Conservation (phyloP, 768 basidiomycete genomes). For the Neoboletus magnificus region DNA sequence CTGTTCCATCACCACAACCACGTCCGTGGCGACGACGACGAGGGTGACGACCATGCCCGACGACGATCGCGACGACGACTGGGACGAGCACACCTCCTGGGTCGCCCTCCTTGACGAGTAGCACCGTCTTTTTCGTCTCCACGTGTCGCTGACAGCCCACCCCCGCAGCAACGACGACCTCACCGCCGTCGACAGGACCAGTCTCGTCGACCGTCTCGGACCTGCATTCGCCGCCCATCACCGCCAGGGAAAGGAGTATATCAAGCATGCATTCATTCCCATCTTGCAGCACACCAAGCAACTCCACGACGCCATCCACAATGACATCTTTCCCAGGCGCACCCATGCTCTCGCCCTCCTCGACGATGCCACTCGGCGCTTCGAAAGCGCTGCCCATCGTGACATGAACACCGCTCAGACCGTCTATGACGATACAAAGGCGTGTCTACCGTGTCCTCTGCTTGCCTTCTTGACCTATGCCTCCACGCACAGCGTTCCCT, state of each 20-base stretch:
- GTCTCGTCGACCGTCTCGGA: conserved; percentile 48
- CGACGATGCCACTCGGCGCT: conserved; percentile 51
- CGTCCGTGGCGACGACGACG: neutral
- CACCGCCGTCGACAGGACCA: conserved; percentile 40
- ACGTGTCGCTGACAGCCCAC: neutral
- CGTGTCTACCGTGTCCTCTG: conserved; percentile 24
- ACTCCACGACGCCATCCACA: conserved; percentile 35
- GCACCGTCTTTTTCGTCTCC: neutral
- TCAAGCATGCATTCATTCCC: conserved; percentile 35
- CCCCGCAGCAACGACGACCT: conserved; percentile 35
- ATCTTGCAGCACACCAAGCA: conserved; percentile 33
- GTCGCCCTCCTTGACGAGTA: conserved; percentile 30
- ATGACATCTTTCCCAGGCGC: conserved; percentile 31
- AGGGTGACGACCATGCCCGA: conserved; percentile 1
- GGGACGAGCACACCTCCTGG: conserved; percentile 30
- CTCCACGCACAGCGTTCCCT: conserved; percentile 39
- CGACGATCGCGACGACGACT: conserved; percentile 8
- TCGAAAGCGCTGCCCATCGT: conserved; percentile 44
- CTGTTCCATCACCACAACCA: conserved; percentile 1
- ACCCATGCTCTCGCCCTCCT: conserved; percentile 47
- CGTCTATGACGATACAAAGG: conserved; percentile 43
- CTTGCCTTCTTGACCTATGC: conserved; percentile 12
- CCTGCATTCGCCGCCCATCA: conserved; percentile 34
- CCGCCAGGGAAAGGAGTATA: conserved; percentile 25
- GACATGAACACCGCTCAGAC: conserved; percentile 43